Base-by-base conservation (phyloP, 306 rosid genomes). In the Sesbania bispinosa region DNA sequence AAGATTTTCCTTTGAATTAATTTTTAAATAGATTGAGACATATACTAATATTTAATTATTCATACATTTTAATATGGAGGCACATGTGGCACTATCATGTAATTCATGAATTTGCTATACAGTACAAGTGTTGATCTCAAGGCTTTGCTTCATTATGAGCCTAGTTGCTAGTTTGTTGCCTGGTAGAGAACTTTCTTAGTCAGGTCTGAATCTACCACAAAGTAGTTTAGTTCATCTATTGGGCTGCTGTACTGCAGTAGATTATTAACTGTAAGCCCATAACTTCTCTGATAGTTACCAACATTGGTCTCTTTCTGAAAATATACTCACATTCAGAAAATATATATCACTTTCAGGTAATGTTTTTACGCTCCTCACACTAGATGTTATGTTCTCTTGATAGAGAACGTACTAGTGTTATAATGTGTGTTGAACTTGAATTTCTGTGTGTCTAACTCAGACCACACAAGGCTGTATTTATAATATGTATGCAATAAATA, bases 321-420 rank as follows among this genome's bases (percentile, higher is more conserved):
- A 19, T 77, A 10, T 18, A 21, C 16, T 33, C 53, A 65, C 45
- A 26, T 19, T 20, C 30, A 27, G 23, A 52, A 70, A 18, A 11
- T 42, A 16, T 55, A n/a, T 29, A 27, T 19, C 30, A 54, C 30
- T 19, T 18, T 20, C 62, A 67, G 26, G 39, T 16, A 15, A 23
- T 67, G 16, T 6, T 64, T 57, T 63, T 16, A 43, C 54, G 29
- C 63, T 71, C 18, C 42, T 53, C 11, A 14, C 63, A 16, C 47
- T 15, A 33, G 18, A 35, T 76, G 21, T 58, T 47, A 53, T 39
- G 27, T 50, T 58, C 45, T 77, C 76, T 41, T 46, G 1, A 52
- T 35, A 21, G 20, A 63, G 67, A 35, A 47, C 26, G 33, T 16
- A 42, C 29, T 33, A 24, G 30, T 64, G 39, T 21, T 52, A 3